Evolutionary conservation across 1,139 yeast species (phyloP).

Genomic region (Wickerhamomyces sp.): DNA sequence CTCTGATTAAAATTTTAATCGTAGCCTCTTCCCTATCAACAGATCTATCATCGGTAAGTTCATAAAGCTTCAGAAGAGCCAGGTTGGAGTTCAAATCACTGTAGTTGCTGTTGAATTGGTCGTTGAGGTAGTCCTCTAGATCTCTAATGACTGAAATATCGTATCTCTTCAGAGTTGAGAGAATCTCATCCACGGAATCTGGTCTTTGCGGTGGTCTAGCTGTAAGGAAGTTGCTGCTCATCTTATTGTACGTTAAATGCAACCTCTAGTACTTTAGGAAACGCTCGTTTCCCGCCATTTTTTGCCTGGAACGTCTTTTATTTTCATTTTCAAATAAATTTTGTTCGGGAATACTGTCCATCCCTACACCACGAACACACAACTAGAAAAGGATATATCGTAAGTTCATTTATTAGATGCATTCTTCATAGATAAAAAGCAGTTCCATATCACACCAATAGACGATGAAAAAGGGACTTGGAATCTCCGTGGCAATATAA

Average conservation of each 20-base stretch:
- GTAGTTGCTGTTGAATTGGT: conserved; percentile 33
- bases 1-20: conserved; percentile 34
- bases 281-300: too few relatives aligned
- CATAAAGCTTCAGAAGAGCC: conserved; percentile 40
- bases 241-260: too few relatives aligned
- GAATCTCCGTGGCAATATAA: conserved; percentile 67
- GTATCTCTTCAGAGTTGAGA: conserved; percentile 38
- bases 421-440: conserved; percentile 66
- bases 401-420: conserved; percentile 23
- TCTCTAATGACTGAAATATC: conserved; percentile 38
- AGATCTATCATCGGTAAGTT: conserved; percentile 29
- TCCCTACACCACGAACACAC: too few relatives aligned
- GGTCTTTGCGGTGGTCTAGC: conserved; percentile 34
- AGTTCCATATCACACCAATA: conserved; percentile 45
- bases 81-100: conserved; percentile 39
- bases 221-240: conserved; percentile 22
- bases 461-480: conserved; percentile 93
- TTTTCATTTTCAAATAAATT: too few relatives aligned
- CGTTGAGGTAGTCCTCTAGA: conserved; percentile 36
- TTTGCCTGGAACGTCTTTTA: too few relatives aligned
- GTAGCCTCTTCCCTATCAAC: conserved; percentile 35
- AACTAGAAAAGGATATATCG: too few relatives aligned
- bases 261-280: too few relatives aligned
- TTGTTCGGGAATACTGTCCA: too few relatives aligned
- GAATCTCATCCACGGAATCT: conserved; percentile 30